Conservation (phyloP, 192 early-diverging fungal genomes). For the Coemansia sp. region DNA sequence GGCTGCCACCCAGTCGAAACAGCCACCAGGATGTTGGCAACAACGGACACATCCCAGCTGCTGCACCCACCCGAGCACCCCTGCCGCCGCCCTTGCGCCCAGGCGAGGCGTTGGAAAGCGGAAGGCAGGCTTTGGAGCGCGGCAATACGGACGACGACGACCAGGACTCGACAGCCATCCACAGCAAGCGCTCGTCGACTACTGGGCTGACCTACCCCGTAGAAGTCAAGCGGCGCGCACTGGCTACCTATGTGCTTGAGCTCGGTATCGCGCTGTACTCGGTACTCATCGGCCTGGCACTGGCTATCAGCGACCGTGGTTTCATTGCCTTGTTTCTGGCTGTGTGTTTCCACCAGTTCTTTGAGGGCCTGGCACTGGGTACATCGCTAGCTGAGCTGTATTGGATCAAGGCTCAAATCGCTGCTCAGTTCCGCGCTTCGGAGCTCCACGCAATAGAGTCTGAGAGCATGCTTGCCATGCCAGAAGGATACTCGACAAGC, state of each 20-base stretch:
- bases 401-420: conserved; percentile 48
- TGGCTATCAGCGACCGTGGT: conserved; percentile 46
- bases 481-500: neutral
- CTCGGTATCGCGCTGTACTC: conserved; percentile 76
- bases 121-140: neutral
- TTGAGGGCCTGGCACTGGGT: conserved; percentile 77
- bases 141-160: conserved; percentile 13
- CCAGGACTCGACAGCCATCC: conserved; percentile 30
- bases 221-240: conserved; percentile 36
- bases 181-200: conserved; percentile 4
- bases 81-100: neutral
- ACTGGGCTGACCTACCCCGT: neutral
- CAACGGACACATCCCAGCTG: neutral
- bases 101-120: neutral
- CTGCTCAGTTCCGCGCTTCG: neutral
- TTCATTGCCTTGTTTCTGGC: conserved; percentile 67
- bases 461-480: conserved; percentile 5
- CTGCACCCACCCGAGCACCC: neutral
- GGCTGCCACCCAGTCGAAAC: neutral
- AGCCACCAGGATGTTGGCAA: neutral
- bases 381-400: conserved; percentile 67
- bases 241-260: conserved; percentile 71
- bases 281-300: conserved; percentile 71
- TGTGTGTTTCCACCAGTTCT: conserved; percentile 72
- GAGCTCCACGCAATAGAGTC: neutral